These are phyloP conservation scores for Tulasnella sp. DNA, from an alignment of 768 basidiomycete species.

Conservation along the genomic window DNA sequence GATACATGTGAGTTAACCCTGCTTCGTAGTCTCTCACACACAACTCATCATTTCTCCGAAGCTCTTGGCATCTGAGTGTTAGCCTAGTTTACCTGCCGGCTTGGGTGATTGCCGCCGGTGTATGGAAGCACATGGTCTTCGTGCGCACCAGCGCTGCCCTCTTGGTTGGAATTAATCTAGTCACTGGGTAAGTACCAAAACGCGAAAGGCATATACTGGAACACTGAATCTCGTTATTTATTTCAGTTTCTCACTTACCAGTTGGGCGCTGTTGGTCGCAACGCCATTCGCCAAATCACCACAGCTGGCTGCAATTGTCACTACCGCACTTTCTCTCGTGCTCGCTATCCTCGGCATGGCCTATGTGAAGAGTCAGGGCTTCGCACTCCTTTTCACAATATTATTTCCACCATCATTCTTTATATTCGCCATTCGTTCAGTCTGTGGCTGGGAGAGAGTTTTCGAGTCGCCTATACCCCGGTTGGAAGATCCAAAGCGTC, in stretches of 20 bases:
- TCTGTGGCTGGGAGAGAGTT: slow-evolving; percentile 60
- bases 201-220: not conserved
- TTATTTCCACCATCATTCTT: slow-evolving; percentile 68
- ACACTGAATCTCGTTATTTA: too few species aligned
- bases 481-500: slow-evolving; percentile 46
- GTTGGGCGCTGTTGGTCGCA: slow-evolving; percentile 59
- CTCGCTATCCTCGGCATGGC: slow-evolving; percentile 56
- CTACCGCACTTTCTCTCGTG: slow-evolving; percentile 52
- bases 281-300: slow-evolving; percentile 61
- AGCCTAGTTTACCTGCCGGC: slow-evolving; percentile 60
- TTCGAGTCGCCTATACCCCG: slow-evolving; percentile 43
- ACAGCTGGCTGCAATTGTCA: slow-evolving; percentile 51
- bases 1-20: slow-evolving; percentile 37
- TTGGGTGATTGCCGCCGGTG: slow-evolving; percentile 53
- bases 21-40: slow-evolving; percentile 4
- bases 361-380: slow-evolving; percentile 32
- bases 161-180: slow-evolving; percentile 49
- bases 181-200: slow-evolving; percentile 30
- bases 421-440: slow-evolving; percentile 52
- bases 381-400: slow-evolving; percentile 49
- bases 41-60: slow-evolving; percentile 18
- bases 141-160: slow-evolving; percentile 43
- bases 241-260: slow-evolving; percentile 47
- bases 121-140: slow-evolving; percentile 60
- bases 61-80: slow-evolving; percentile 53